Evolutionary conservation across 2,329 filamentous ascomycete genomes (phyloP), one percentile per base, ranked within the genome.

Genomic region (Xylariaceae sp.): DNA sequence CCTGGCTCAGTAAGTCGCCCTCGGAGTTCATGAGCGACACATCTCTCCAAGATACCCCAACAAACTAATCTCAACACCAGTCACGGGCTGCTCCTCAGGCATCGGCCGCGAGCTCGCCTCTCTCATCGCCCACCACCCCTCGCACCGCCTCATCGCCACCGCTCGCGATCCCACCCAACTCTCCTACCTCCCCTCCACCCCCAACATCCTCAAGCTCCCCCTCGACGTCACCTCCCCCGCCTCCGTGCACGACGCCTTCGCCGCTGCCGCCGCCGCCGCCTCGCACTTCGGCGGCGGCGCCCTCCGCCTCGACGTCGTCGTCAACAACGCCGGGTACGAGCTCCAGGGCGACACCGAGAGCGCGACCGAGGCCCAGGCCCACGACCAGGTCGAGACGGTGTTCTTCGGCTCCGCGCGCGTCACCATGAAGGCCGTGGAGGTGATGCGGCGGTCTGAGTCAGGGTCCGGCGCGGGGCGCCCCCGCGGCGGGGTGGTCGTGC

Each of bases 31-130:
- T 26, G 22, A 26, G 6, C 22, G 22, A 26, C 22, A 6, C 11
- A 6, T 26, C 11, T 6, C 22, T 26, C 22, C 22, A 26, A 6
- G 22, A 26, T 26, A 11, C 6, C 6, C 6, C 22, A 11, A 11
- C 6, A 26, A 2, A 9, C 45, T 45, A 38, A 48, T 28, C 6
- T 29, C 13, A 7, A 9, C 24, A 7, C 11, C 2, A 49, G 47
- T 47, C n/a, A 47, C 47, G 17, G 47, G 47, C 13, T 49, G 47
- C 29, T 49, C 52, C 3, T 44, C 41, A n/a, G 46, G 47, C 28
- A 49, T 49, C 19, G 47, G 47, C 11, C 43, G 44, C 9, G 44
- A 38, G 16, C 37, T 47, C 26, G 44, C 47, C 3, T 37, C 43
- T 33, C 36, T 47, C n/a, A 39, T 47, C 12, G 41, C 47, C 26